Evolutionary conservation across 2,329 filamentous ascomycete species (phyloP), one percentile per base, ranked within the genome.

Genomic region (Ilyonectria destructans): DNA sequence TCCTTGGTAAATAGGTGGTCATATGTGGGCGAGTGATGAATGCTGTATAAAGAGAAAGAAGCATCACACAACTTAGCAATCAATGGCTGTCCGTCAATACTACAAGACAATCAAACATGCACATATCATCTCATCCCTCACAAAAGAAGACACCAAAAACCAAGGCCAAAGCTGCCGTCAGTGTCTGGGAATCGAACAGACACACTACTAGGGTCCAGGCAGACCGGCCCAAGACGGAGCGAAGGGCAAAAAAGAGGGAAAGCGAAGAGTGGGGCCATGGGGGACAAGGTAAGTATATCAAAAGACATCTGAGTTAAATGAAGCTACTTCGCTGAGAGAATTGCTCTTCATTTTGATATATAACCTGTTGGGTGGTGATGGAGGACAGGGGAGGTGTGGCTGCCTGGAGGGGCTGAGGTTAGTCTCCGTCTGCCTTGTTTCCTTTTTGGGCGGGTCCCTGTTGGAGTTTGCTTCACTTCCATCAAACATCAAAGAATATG

Each of bases 241-340:
- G 23, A 35, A 62, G 65, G 55, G 67, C 64, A 62, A 43, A 65
- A 73, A 59, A 40, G 23, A 35, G 51, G 9, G 45, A 48, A 51
- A 59, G 54, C 40, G 52, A 65, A 48, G 52, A 40, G 13, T 35
- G 21, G 43, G 58, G 54, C 54, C 65, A 73, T 67, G 46, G 62
- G 60, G 58, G 35, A 60, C 67, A 69, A 73, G 70, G 61, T 73
- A 69, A 46, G 65, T 17, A 19, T 23, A 15, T 59, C 31, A 45
- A 12, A 29, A 54, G 35, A 26, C 31, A 23, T 31, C 61, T 68
- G 48, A 23, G 49, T 58, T 31, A 45, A 15, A 37, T 49, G 67
- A 58, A 70, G 73, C 70, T 76, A 74, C 70, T 76, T 73, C 68
- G 65, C 70, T 72, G 64, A 57, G 33, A 37, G 33, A 69, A 21